Percentiles rank a stretch among this genome's conserved stretches.
These are phyloP conservation scores for grape (Vitis vinifera) DNA, from an alignment of 164 flowering plant genomes.

Conservation along the genomic window ASM3070453v1 NC_081814.1:5803501-5804000, in stretches of 20 bases:
- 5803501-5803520: constrained; percentile 88
- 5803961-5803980: constrained; percentile 85
- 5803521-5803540: constrained; percentile 74
- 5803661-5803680: constrained; percentile 92
- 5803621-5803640: constrained; percentile 81
- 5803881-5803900: constrained; percentile 97
- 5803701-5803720: constrained; percentile 96
- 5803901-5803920: constrained; percentile 94
- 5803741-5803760: constrained; percentile 39
- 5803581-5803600: constrained; percentile 83
- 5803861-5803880: constrained; percentile 87
- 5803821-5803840: constrained; percentile 28
- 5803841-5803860: constrained; percentile 47
- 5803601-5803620: constrained; percentile 63
- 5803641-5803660: constrained; percentile 67
- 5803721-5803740: constrained; percentile 77
- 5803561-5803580: constrained; percentile 83
- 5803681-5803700: constrained; percentile 87
- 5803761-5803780: constrained; percentile 12
- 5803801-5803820: constrained; percentile 27
- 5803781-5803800: constrained; percentile 12
- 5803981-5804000: constrained; percentile 89
- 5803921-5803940: constrained; percentile 59
- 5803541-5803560: constrained; percentile 84
- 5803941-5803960: constrained; percentile 81